These are phyloP conservation scores for Colletotrichum sp. DNA, from an alignment of 2,329 filamentous ascomycete species.

Conservation along the genomic window DNA sequence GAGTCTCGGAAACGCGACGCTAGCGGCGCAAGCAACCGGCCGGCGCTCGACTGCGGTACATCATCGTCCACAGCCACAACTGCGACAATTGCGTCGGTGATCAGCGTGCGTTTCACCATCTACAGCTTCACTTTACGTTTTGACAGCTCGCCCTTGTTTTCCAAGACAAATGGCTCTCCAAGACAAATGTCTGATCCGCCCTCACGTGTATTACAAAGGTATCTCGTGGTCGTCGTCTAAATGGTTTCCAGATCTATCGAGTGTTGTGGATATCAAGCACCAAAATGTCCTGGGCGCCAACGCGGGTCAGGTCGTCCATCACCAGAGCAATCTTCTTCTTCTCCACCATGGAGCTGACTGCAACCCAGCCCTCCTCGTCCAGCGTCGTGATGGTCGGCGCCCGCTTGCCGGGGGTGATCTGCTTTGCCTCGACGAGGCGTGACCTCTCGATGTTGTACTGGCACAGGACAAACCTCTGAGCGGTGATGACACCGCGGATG, in stretches of 20 bases:
- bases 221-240: slow-evolving; percentile 1
- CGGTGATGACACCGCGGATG: slow-evolving; percentile 93
- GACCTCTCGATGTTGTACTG: slow-evolving; percentile 89
- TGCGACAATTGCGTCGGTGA: not conserved
- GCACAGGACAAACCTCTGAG: slow-evolving; percentile 92
- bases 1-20: not conserved
- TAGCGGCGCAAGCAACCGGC: not conserved
- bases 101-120: not conserved
- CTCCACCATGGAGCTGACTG: slow-evolving; percentile 93
- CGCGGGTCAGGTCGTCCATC: slow-evolving; percentile 82
- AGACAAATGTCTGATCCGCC: not conserved
- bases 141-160: not conserved
- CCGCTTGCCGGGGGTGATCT: slow-evolving; percentile 91
- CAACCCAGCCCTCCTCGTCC: slow-evolving; percentile 90
- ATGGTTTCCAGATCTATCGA: slow-evolving; percentile 37
- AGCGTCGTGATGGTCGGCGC: slow-evolving; percentile 90
- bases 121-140: not conserved
- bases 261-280: slow-evolving; percentile 88
- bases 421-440: slow-evolving; percentile 69
- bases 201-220: not conserved
- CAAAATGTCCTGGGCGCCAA: slow-evolving; percentile 84
- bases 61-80: not conserved
- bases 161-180: not conserved
- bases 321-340: slow-evolving; percentile 83
- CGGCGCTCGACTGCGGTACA: not conserved